Evolutionary conservation across 2,329 filamentous ascomycete species (phyloP), one percentile per base, ranked within the genome.

Genomic region (Penicillium sp.): DNA sequence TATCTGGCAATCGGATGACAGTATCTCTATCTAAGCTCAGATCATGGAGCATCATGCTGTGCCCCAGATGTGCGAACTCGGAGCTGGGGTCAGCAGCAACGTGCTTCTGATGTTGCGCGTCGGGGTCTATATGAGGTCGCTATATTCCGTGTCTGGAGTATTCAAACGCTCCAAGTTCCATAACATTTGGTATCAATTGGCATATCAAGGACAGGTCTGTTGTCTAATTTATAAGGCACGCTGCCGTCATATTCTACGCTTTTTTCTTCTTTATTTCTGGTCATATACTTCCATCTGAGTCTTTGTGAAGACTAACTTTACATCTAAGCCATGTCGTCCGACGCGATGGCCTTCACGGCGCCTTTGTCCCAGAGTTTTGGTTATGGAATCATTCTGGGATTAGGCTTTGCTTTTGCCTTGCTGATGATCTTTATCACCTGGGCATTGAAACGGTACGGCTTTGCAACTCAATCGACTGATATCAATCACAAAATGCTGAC

Each of bases 391-490:
- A 83, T 92, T 47, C 74, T 92, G 32, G 89, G 89, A 16, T 73
- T 92, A 14, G 89, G 89, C 18, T 84, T 88, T 64, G 80, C 83
- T 26, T 92, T 92, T 73, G 86, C 89, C 36, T 75, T 91, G 55
- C 84, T 86, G 57, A 90, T 89, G 87, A 89, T 89, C 65, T 74
- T 84, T 49, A 86, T 86, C n/a, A 90, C 86, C 1, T 87, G 86
- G 72, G 80, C 88, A 27, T 75, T 90, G 54, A 87, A 86, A 67
- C 78, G 84, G 68, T 84, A 74, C 42, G 61, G 29, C 36, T 47
- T 35, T 34, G 27, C 23, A 11, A 6, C 7, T 45, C 18, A 9
- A 26, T 42, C 14, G 7, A 43, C 26, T 16, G 7, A 16, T 10
- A 1, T 11, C 3, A 19, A 7, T 27, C 29, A 8, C 19, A 27